Evolutionary conservation across 2,329 filamentous ascomycete genomes (phyloP).

Genomic region (Bipolaris cookei): DNA sequence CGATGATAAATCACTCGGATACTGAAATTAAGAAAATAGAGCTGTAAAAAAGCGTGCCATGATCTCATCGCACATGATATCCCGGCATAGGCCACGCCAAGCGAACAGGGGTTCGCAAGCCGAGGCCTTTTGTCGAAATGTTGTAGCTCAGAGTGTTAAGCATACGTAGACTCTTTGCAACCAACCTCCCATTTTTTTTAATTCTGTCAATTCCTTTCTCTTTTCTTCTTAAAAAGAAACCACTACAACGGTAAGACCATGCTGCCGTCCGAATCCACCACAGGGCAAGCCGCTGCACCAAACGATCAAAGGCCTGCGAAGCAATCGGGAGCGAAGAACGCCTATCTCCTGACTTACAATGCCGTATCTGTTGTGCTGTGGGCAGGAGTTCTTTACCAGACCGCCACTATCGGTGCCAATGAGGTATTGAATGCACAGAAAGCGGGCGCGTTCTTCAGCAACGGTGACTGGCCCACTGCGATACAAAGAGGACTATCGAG

Average conservation of each 20-base stretch:
- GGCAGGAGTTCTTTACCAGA: conserved; percentile 75
- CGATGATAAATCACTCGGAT: not conserved
- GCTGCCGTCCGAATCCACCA: conserved; percentile 12
- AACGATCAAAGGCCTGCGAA: conserved; percentile 11
- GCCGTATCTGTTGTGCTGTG: conserved; percentile 77
- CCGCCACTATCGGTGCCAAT: conserved; percentile 59
- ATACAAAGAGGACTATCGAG: conserved; percentile 26
- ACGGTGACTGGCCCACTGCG: conserved; percentile 11
- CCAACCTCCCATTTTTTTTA: not conserved
- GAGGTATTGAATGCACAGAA: conserved; percentile 25
- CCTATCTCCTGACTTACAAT: conserved; percentile 88
- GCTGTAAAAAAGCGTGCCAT: conserved; percentile 2
- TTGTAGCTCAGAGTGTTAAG: conserved; percentile 6
- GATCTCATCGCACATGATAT: conserved; percentile 27
- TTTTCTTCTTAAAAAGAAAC: not conserved
- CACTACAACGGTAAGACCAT: not conserved
- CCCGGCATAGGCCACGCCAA: conserved; percentile 13
- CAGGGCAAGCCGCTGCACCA: conserved; percentile 1
- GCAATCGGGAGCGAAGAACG: conserved; percentile 27
- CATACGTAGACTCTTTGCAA: not conserved
- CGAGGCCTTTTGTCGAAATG: conserved; percentile 12
- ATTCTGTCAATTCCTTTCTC: not conserved
- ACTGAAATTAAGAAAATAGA: not conserved
- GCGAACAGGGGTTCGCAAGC: conserved; percentile 11
- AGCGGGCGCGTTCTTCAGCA: conserved; percentile 20